Conservation (phyloP, 164 flowering plant genomes). For the Buxus sempervirens region DNA sequence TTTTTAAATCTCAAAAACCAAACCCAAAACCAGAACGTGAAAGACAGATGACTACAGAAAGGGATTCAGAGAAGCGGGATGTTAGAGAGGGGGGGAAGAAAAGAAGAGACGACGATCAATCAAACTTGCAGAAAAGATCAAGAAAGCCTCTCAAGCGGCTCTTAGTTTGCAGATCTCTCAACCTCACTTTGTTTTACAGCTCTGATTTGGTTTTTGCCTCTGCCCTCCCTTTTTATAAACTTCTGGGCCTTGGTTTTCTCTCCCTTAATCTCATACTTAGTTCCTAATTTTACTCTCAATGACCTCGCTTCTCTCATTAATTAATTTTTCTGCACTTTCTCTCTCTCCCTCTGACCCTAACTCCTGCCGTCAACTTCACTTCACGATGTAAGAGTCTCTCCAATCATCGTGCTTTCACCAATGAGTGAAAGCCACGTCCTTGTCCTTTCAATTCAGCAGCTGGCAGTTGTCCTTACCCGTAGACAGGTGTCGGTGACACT, state of each 20-base stretch:
- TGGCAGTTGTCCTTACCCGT: not conserved
- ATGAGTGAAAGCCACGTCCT: not conserved
- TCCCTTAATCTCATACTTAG: not conserved
- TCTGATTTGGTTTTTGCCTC: not conserved
- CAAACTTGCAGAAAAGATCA: constrained; percentile 7
- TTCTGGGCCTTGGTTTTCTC: not conserved
- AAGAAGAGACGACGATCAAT: constrained; percentile 14
- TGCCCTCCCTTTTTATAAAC: constrained; percentile 25
- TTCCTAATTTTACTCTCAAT: not conserved
- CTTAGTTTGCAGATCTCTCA: not conserved
- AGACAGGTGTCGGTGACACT: not conserved
- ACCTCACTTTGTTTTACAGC: constrained; percentile 27
- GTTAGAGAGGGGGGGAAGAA: constrained; percentile 13
- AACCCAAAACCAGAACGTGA: constrained; percentile 23
- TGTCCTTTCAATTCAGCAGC: not conserved
- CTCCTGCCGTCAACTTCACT: not conserved
- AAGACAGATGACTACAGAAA: constrained; percentile 70
- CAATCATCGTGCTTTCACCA: not conserved
- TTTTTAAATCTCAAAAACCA: constrained; percentile 34
- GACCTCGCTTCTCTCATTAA: too few species aligned
- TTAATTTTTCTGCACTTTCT: not conserved
- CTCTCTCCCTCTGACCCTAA: not conserved
- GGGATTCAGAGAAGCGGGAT: constrained; percentile 73
- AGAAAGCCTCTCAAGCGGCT: not conserved
- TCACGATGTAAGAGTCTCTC: not conserved